phyloP scores from a whole-genome alignment of 306 rosid genomes.

The Vicia villosa region DNA sequence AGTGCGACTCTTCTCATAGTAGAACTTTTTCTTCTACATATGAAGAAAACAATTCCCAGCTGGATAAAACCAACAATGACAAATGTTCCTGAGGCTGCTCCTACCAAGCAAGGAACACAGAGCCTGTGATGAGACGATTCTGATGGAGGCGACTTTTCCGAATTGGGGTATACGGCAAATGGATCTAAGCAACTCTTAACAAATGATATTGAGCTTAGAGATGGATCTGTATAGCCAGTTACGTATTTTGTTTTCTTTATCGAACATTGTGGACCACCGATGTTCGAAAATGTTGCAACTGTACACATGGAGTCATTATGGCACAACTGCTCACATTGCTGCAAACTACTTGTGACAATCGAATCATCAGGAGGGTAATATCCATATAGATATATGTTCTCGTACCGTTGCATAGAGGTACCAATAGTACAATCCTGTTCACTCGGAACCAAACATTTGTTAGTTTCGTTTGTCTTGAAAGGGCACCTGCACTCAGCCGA shows the following conservation, averaged over 20 bases:
- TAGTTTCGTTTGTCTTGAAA: constrained; percentile 42
- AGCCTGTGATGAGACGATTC: constrained; percentile 40
- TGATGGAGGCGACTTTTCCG: constrained; percentile 23
- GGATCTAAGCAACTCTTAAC: constrained; percentile 73
- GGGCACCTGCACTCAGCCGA: constrained; percentile 65
- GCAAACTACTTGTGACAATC: constrained; percentile 49
- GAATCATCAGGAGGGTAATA: constrained; percentile 60
- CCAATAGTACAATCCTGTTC: constrained; percentile 49
- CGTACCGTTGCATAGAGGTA: constrained; percentile 42
- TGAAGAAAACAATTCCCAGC: constrained; percentile 55
- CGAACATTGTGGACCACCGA: constrained; percentile 67
- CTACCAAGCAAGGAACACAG: constrained; percentile 60
- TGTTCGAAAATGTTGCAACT: constrained; percentile 66
- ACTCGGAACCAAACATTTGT: constrained; percentile 53
- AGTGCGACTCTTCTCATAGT: constrained; percentile 39
- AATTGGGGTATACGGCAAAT: constrained; percentile 61
- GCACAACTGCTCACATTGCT: constrained; percentile 64
- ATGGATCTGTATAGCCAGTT: constrained; percentile 67
- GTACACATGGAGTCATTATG: constrained; percentile 55
- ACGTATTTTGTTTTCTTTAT: constrained; percentile 56
- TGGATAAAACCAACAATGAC: constrained; percentile 52
- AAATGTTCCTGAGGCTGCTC: constrained; percentile 63
- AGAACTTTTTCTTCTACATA: constrained; percentile 50
- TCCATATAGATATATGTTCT: constrained; percentile 57
- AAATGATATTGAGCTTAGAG: constrained; percentile 63